Evolutionary conservation across 164 flowering plant species (phyloP).

Genomic region (Buxus sempervirens): DNA sequence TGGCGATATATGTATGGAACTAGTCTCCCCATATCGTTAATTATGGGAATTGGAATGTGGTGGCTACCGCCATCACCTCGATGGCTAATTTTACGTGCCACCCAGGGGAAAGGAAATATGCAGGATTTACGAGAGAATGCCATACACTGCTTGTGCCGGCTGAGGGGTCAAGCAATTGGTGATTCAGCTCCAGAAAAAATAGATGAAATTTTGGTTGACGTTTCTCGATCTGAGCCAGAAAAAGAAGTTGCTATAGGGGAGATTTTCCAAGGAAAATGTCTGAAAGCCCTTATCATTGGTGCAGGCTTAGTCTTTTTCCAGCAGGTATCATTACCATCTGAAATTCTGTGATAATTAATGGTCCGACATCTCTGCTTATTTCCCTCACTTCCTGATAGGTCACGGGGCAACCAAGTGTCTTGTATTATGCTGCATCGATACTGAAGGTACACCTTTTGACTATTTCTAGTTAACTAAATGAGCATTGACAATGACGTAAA

Average conservation of each 20-base stretch:
- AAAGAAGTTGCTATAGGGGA: conserved; percentile 57
- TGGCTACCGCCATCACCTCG: conserved; percentile 95
- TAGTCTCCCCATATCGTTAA: conserved; percentile 61
- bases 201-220: conserved; percentile 72
- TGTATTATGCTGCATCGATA: conserved; percentile 93
- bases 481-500: background rate
- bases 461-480: background rate
- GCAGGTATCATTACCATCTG: conserved; percentile 55
- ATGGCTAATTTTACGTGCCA: conserved; percentile 83
- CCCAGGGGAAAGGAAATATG: conserved; percentile 69
- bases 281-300: conserved; percentile 87
- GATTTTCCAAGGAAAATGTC: conserved; percentile 81
- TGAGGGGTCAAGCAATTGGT: conserved; percentile 64
- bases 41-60: conserved; percentile 95
- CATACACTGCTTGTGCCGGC: conserved; percentile 60
- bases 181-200: conserved; percentile 64
- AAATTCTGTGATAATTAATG: background rate
- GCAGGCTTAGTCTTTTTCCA: conserved; percentile 86
- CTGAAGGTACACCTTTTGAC: conserved; percentile 56
- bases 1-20: conserved; percentile 96
- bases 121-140: conserved; percentile 63
- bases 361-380: background rate
- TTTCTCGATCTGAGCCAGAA: conserved; percentile 53
- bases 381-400: conserved; percentile 48
- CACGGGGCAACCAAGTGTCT: conserved; percentile 98